Evolutionary conservation across 2,329 filamentous ascomycete genomes (phyloP), one percentile per base, ranked within the genome.

Genomic region (Diaporthe sp.): DNA sequence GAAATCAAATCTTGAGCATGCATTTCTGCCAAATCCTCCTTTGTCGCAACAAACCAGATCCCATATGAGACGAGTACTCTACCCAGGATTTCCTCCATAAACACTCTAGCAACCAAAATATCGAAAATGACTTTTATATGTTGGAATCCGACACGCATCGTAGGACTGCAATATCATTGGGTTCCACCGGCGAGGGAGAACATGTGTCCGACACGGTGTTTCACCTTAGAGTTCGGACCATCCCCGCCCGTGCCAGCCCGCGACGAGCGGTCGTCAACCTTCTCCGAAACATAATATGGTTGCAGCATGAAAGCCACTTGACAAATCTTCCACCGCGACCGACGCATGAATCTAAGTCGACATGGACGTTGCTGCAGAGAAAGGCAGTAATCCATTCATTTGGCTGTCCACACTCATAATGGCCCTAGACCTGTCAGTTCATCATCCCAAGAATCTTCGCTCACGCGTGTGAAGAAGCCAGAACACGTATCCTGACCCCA

Each of bases 361-460:
- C 55, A 75, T 73, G 74, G 71, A 70, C n/a, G n/a, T 58, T 28
- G 17, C 61, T 40, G 61, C 55, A 42, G 64, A 68, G 13, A 5
- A 64, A 22, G 38, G n/a, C 19, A 54, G 50, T 5, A 73, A 40
- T 19, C 64, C 71, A 15, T 58, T 75, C 25, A 38, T 22, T 28
- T 75, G 74, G 71, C 71, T 75, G 28, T 38, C 61, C 9, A 66
- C 70, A 17, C 45, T 75, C 9, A 75, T 75, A 6, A 55, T 57
- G 54, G 70, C 74, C 25, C 55, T 75, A 12, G 71, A 75, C 25
- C 35, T 75, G 74, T 73, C 19, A 72, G 73, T 68, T 9, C 33
- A 35, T 15, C 33, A 30, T 25, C 30, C 12, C 15, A 1, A 2
- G 19, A 15, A 15, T 4, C 8, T 19, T 22, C 19, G 30, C 12